Base-by-base conservation (phyloP, 2,329 filamentous ascomycete genomes). In the Byssothecium circinans region DNA sequence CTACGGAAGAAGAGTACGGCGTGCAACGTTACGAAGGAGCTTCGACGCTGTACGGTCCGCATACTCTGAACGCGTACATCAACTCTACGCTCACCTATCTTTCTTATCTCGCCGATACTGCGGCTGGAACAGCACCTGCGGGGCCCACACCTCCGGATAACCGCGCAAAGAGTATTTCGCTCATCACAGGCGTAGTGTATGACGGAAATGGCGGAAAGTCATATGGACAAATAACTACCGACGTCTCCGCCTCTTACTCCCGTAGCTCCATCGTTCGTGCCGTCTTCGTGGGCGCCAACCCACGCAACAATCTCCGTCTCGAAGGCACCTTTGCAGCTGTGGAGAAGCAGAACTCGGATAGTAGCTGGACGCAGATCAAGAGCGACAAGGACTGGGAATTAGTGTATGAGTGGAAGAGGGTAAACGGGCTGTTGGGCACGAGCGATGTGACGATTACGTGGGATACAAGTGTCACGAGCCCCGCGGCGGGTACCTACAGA, bases 11-110 rank as follows among this genome's bases (percentile, higher is more conserved):
- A 68, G 88, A 95, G 69, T 95, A 94, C 68, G 74, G 75, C 11
- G 77, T 94, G 37, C 92, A 96, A 73, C 86, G 92, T 8, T 96
- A 96, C 72, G 92, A 97, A 74, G 92, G 91, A n/a, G 92, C 89
- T 0, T 92, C 88, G 6, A 97, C 92, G 0, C 82, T 97, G 2
- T 94, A 88, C 67, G 92, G 92, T 0, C 87, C 81, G 2, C 84
- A 91, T 69, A 89, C 90, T 0, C 80, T 96, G 10, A 83, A 87
- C 29, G 92, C 91, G 1, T 94, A 94, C 74, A 88, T 96, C 74
- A 91, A 95, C 69, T 78, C 92, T 35, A 91, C 89, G 0, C 76
- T 91, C n/a, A 81, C 78, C 0, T 83, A 87, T 67, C 81, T 94
- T 3, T 79, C 78, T 14, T 86, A 86, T 66, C 81, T 95, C 3